A percentile compares a stretch with the other conserved stretches of the same genome.
Conservation (phyloP, 768 basidiomycete species). For the Sporobolomyces phaffii region DNA sequence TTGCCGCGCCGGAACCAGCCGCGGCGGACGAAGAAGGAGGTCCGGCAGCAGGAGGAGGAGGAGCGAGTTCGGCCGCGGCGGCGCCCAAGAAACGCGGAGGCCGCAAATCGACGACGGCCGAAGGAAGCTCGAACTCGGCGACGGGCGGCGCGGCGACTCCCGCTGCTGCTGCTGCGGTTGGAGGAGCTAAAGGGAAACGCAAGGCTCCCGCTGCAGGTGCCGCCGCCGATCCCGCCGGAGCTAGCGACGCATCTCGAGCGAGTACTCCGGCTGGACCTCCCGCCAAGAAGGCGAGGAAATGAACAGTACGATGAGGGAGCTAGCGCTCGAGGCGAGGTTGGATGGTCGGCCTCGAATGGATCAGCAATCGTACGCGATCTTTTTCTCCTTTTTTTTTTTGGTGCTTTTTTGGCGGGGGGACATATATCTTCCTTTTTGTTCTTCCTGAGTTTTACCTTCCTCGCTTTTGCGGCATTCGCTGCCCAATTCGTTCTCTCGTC, state of each 20-base stretch:
- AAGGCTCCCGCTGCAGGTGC: slow-evolving; percentile 15
- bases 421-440: no score
- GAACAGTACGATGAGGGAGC: not conserved
- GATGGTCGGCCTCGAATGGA: no score
- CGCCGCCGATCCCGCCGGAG: no score
- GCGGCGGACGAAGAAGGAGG: not conserved
- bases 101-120: slow-evolving; percentile 19
- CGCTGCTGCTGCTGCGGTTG: not conserved
- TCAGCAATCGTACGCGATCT: no score
- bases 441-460: no score
- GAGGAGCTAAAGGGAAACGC: not conserved
- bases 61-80: no score
- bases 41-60: no score
- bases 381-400: not conserved
- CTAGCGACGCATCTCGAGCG: slow-evolving; percentile 8
- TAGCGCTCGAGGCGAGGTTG: no score
- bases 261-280: slow-evolving; percentile 21
- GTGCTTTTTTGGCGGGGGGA: not conserved
- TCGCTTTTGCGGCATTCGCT: no score
- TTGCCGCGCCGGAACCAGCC: slow-evolving; percentile 61
- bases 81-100: slow-evolving; percentile 20
- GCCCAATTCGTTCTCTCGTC: no score
- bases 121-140: no score
- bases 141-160: not conserved
- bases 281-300: slow-evolving; percentile 30